phyloP scores from a whole-genome alignment of 2,329 filamentous ascomycete species.

The Aaosphaeria arxii region DNA sequence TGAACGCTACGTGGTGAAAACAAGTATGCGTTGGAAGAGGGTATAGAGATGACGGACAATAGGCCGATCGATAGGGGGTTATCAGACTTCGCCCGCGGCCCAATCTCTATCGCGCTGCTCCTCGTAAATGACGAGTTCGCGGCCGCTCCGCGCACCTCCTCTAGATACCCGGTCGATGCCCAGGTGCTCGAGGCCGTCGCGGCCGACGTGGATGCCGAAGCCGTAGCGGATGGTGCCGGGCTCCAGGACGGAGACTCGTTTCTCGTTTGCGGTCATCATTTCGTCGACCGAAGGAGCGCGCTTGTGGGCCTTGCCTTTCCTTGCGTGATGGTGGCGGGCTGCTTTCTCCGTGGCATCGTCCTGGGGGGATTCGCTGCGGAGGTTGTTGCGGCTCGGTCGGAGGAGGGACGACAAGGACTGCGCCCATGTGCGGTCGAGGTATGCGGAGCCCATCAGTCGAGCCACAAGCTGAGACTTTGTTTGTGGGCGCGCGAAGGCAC shows the following conservation, averaged over 20 bases:
- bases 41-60: no score
- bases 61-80: no score
- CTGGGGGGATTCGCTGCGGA: conserved; percentile 19
- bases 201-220: conserved; percentile 56
- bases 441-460: conserved; percentile 59
- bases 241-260: conserved; percentile 27
- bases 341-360: conserved; percentile 7
- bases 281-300: conserved; percentile 3
- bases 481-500: conserved; percentile 66
- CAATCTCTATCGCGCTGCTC: conserved; percentile 19
- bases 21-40: no score
- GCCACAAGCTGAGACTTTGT: conserved; percentile 68
- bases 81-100: no score
- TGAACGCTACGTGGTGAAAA: no score
- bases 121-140: conserved; percentile 36
- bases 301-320: conserved; percentile 10
- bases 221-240: conserved; percentile 47
- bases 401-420: conserved; percentile 26
- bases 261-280: conserved; percentile 3
- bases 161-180: conserved; percentile 56
- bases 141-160: conserved; percentile 27
- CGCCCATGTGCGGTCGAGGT: conserved; percentile 42
- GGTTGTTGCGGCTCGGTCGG: conserved; percentile 24
- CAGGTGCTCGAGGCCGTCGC: conserved; percentile 58
- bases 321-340: background rate